Evolutionary conservation across 768 basidiomycete species (phyloP).

Genomic region (Gymnopilus dilepis): DNA sequence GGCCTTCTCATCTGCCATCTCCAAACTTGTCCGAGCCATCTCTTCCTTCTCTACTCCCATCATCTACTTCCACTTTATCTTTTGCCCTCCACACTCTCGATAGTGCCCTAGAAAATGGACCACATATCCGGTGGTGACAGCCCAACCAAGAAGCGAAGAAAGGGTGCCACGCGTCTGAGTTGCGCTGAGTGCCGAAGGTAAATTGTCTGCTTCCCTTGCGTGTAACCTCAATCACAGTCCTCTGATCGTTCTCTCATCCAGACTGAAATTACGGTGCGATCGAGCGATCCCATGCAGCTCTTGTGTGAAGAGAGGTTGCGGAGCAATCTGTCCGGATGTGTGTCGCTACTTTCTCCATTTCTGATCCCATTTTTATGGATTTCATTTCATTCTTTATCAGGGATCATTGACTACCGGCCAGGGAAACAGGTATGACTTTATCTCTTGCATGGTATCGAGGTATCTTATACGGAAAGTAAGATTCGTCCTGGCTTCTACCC

Average conservation of each 20-base stretch:
- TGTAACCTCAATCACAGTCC: not conserved
- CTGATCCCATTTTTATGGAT: conserved; percentile 19
- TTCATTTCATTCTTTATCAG: conserved; percentile 35
- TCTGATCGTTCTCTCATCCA: conserved; percentile 27
- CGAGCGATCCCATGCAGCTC: conserved; percentile 78
- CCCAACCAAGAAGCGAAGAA: conserved; percentile 62
- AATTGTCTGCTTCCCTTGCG: not conserved
- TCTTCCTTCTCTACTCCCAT: conserved; percentile 28
- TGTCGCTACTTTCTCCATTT: conserved; percentile 30
- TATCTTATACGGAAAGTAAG: conserved; percentile 35
- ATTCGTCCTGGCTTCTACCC: conserved; percentile 80
- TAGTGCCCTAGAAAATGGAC: conserved; percentile 34
- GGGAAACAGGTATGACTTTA: conserved; percentile 66
- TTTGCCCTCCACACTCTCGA: conserved; percentile 42
- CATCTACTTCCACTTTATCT: conserved; percentile 29
- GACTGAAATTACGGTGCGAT: conserved; percentile 77
- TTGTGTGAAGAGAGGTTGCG: conserved; percentile 81
- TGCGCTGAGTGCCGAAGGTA: conserved; percentile 84
- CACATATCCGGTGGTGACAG: conserved; percentile 27
- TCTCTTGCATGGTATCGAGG: not conserved
- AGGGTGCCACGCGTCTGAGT: conserved; percentile 76
- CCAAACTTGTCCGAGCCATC: conserved; percentile 14
- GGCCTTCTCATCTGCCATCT: conserved; percentile 14
- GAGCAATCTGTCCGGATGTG: conserved; percentile 84
- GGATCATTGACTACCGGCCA: conserved; percentile 83